Base-by-base conservation (phyloP, 1,284 basidiomycete species). In the Anthracocystis setariae region DNA sequence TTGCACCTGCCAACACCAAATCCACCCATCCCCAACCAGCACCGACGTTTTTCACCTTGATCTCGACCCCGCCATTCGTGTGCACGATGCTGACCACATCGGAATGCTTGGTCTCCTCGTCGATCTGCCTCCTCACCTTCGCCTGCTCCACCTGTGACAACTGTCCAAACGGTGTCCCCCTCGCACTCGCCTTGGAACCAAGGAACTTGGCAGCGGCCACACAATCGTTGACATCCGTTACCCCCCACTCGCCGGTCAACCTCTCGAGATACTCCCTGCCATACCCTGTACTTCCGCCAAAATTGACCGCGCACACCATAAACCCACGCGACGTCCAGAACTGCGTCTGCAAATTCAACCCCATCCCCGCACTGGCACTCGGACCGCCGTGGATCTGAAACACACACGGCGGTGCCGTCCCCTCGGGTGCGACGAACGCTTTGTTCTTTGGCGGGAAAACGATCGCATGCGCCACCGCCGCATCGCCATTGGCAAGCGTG, bases 371-470 rank as follows among this genome's bases (percentile, higher is more conserved):
- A 4, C 85, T 74, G 0, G 70, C 72, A 0, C 90, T 91, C 0
- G 90, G 90, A 0, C 90, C 90, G 3, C 90, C 90, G 68, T 91
- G 90, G 1, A 87, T 85, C 40, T 85, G 81, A 8, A 90, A 83
- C 15, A 91, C 84, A 66, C 88, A 88, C 0, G 90, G 90, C 0
- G 90, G 90, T 20, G 85, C 85, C 76, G 89, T 88, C 2, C 84
- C 85, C 0, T 79, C 74, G 4, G 86, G 82, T 0, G 85, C 87
- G 1, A 77, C 67, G 74, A 87, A 90, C 0, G 85, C 81, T 0
- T 87, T 87, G 69, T 90, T 91, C 23, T 83, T 85, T 0, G 90
- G 90, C 3, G 87, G 84, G 63, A 89, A 90, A 68, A 86, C 88
- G 15, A 90, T 80, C 5, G 88, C 87, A 78, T 91, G 76, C 0